A percentile compares a stretch with the other conserved stretches of the same genome.
Conservation (phyloP, 352 stramenopile genomes). For the Phytophthora melonis region DNA sequence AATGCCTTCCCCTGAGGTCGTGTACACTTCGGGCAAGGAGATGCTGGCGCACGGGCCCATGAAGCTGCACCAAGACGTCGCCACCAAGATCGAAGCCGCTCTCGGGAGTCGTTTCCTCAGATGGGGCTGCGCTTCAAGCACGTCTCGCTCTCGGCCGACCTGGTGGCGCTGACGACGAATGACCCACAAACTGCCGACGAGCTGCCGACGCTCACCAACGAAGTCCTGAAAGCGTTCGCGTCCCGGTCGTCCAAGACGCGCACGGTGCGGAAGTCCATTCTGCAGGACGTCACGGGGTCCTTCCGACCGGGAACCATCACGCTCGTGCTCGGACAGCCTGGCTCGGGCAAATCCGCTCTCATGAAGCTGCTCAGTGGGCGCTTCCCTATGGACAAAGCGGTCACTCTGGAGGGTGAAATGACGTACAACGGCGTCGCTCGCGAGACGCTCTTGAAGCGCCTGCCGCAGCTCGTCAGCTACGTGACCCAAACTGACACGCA, state of each 20-base stretch:
- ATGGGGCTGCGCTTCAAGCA: constrained; percentile 66
- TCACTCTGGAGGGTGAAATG: constrained; percentile 31
- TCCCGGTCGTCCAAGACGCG: constrained; percentile 53
- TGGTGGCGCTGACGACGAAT: constrained; percentile 24
- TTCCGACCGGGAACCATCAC: constrained; percentile 41
- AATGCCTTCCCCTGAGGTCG: constrained; percentile 5
- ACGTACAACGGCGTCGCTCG: constrained; percentile 25
- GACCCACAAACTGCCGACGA: constrained; percentile 15
- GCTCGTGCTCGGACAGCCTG: constrained; percentile 60
- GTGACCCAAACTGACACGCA: constrained; percentile 54
- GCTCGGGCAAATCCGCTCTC: constrained; percentile 65
- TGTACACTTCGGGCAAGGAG: constrained; percentile 40
- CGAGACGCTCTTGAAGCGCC: constrained; percentile 20
- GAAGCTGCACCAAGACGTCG: constrained; percentile 49
- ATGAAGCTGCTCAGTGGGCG: constrained; percentile 41
- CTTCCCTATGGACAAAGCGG: constrained; percentile 29
- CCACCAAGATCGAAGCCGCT: constrained; percentile 50
- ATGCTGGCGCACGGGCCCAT: constrained; percentile 48
- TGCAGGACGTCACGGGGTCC: constrained; percentile 19
- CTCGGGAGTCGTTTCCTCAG: constrained; percentile 55
- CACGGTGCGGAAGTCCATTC: constrained; percentile 20
- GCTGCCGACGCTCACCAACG: constrained; percentile 58
- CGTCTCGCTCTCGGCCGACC: constrained; percentile 57
- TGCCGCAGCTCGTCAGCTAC: constrained; percentile 40
- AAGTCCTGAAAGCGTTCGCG: constrained; percentile 49